These are phyloP conservation scores for Bipolaris sorokiniana DNA, from an alignment of 2,329 filamentous ascomycete species.

Conservation along the genomic window DNA sequence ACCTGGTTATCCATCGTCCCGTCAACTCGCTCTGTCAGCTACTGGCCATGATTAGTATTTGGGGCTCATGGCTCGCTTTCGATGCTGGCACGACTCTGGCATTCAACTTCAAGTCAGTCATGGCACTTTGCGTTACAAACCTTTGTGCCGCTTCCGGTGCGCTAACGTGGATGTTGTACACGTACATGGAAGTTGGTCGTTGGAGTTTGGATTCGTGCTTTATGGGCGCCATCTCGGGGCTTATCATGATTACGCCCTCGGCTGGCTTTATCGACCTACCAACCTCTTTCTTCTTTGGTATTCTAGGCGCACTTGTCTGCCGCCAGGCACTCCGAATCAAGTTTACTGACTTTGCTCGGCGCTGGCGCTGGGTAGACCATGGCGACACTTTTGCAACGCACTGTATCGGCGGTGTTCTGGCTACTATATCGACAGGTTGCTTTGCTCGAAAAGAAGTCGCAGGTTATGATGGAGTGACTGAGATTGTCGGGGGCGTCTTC, in stretches of 20 bases:
- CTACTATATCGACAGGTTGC: constrained; percentile 58
- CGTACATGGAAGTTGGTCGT: constrained; percentile 51
- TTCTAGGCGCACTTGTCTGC: constrained; percentile 56
- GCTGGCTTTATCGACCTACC: constrained; percentile 59
- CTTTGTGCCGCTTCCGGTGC: constrained; percentile 57
- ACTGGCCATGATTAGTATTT: constrained; percentile 58
- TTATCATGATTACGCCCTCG: constrained; percentile 60
- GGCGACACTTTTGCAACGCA: constrained; percentile 63
- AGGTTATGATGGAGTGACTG: constrained; percentile 58
- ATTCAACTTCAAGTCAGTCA: constrained; percentile 58
- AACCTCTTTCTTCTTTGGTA: constrained; percentile 57
- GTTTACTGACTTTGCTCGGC: constrained; percentile 56
- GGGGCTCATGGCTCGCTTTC: constrained; percentile 60
- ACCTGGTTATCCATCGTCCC: constrained; percentile 56
- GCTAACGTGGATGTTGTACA: constrained; percentile 56
- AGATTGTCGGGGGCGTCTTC: constrained; percentile 59
- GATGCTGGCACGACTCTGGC: constrained; percentile 58
- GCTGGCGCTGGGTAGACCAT: constrained; percentile 61
- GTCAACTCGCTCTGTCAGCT: constrained; percentile 58
- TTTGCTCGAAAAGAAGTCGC: constrained; percentile 60
- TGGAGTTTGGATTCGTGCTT: constrained; percentile 60
- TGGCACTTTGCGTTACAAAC: constrained; percentile 59
- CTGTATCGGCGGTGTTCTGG: constrained; percentile 59
- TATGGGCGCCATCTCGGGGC: constrained; percentile 60
- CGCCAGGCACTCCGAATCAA: constrained; percentile 61